Evolutionary conservation across 305 asterid genomes (phyloP).

Genomic region (Fraxinus greggii): DNA sequence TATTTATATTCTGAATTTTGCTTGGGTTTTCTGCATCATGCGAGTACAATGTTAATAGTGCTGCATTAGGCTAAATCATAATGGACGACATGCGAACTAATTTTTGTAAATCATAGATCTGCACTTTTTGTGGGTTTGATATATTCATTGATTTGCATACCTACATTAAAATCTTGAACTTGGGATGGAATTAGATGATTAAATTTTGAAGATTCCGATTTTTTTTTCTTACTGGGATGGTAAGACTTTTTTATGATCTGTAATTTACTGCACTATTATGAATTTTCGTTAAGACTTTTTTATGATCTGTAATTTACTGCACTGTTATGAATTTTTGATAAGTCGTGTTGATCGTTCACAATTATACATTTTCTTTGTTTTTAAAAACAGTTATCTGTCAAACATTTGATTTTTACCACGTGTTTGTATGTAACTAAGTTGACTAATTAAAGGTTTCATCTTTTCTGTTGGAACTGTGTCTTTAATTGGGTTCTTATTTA

Average conservation of each 20-base stretch:
- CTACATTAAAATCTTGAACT: not conserved
- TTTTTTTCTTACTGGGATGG: not conserved
- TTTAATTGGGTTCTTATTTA: slow-evolving; percentile 20
- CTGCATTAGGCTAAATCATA: slow-evolving; percentile 14
- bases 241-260: not conserved
- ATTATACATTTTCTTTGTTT: not conserved
- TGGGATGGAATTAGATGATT: not conserved
- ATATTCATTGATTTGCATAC: slow-evolving; percentile 24
- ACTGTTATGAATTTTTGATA: not conserved
- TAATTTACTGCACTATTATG: not conserved
- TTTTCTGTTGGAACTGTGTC: not conserved
- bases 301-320: not conserved
- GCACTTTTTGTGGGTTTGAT: not conserved
- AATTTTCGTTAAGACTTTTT: not conserved
- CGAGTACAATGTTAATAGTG: slow-evolving; percentile 13
- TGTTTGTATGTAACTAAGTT: not conserved
- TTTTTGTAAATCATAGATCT: slow-evolving; percentile 30
- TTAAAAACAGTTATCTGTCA: not conserved
- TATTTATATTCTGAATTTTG: slow-evolving; percentile 2
- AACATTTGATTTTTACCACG: not conserved
- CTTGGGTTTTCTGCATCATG: slow-evolving; percentile 14
- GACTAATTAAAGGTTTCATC: not conserved
- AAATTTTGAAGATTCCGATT: not conserved
- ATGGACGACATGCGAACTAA: slow-evolving; percentile 26
- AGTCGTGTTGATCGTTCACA: not conserved